These are phyloP conservation scores for Alternaria brassicicola DNA, from an alignment of 2,329 filamentous ascomycete genomes.

Conservation along the genomic window DNA sequence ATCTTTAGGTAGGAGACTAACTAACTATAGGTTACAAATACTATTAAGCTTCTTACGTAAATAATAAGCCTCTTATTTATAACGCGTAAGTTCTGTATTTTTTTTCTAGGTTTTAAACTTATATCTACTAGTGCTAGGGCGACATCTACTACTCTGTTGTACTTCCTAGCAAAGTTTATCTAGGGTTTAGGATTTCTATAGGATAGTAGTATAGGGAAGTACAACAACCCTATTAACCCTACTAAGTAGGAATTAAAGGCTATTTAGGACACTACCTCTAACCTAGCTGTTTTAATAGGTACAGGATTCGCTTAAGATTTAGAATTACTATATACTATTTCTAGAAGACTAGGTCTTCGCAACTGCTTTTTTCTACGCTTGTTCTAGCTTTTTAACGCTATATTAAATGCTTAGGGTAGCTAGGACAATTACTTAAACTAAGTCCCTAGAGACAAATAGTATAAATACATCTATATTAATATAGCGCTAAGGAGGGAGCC, in stretches of 20 bases:
- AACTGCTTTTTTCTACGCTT: constrained; percentile 17
- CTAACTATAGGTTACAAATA: constrained; percentile 16
- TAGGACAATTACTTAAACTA: constrained; percentile 19
- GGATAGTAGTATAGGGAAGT: constrained; percentile 15
- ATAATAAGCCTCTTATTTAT: constrained; percentile 15
- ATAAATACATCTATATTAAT: constrained; percentile 23
- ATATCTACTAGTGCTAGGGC: constrained; percentile 12
- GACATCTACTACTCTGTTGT: constrained; percentile 17
- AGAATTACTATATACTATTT: background rate
- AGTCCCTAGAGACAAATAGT: constrained; percentile 2
- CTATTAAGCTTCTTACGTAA: constrained; percentile 5
- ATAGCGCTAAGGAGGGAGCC: constrained; percentile 13
- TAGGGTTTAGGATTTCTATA: constrained; percentile 13
- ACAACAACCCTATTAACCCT: constrained; percentile 18
- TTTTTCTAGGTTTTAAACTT: background rate
- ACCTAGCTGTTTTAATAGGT: constrained; percentile 18
- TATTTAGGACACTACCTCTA: constrained; percentile 12
- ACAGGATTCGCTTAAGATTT: constrained; percentile 13
- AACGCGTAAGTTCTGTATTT: constrained; percentile 13
- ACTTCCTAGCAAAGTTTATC: constrained; percentile 25
- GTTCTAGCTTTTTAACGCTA: constrained; percentile 15
- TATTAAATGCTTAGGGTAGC: constrained; percentile 15
- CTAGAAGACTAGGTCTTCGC: constrained; percentile 11
- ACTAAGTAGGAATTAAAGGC: constrained; percentile 19
- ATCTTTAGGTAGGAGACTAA: constrained; percentile 1